Percentiles rank a stretch among this genome's conserved stretches.
phyloP scores from a whole-genome alignment of 2,329 filamentous ascomycete genomes.

The Orbilia blumenaviensis region DNA sequence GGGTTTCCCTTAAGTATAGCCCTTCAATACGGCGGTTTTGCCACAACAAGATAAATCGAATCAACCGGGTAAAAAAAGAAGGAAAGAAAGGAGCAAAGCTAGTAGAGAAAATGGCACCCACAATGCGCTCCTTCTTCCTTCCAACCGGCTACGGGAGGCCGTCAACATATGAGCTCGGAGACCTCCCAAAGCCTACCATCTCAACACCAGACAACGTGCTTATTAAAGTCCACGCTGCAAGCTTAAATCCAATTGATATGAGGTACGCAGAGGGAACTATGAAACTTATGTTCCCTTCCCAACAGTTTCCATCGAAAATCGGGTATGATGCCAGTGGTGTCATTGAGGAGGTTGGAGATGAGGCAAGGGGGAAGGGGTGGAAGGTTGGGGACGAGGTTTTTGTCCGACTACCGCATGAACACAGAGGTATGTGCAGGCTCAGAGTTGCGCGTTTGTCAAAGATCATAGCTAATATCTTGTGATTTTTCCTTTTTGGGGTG shows the following conservation, averaged over 20 bases:
- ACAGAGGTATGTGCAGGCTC: slow-evolving; percentile 58
- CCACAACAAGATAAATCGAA: not conserved
- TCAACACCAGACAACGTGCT: slow-evolving; percentile 57
- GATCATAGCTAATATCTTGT: no score
- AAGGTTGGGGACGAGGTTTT: slow-evolving; percentile 62
- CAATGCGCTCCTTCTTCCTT: slow-evolving; percentile 46
- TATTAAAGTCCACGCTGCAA: slow-evolving; percentile 63
- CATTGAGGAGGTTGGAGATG: slow-evolving; percentile 60
- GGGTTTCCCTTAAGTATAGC: no score
- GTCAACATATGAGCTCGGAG: slow-evolving; percentile 38
- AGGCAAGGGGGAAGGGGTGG: slow-evolving; percentile 58
- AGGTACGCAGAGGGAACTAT: slow-evolving; percentile 61
- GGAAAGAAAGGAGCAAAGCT: not conserved
- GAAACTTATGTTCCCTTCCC: slow-evolving; percentile 57
- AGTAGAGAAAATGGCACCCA: not conserved
- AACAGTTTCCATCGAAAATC: slow-evolving; percentile 63
- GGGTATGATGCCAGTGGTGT: slow-evolving; percentile 63
- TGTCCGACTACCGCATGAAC: slow-evolving; percentile 59
- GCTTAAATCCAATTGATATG: slow-evolving; percentile 64
- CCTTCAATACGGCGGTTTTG: not conserved
- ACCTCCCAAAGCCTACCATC: slow-evolving; percentile 56
- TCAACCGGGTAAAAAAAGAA: not conserved
- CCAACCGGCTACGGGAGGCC: slow-evolving; percentile 36
- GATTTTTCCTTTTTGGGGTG: not conserved
- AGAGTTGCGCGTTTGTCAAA: no score